Evolutionary conservation across 805 yeast genomes (phyloP).

Genomic region (Teunomyces funiuensis): DNA sequence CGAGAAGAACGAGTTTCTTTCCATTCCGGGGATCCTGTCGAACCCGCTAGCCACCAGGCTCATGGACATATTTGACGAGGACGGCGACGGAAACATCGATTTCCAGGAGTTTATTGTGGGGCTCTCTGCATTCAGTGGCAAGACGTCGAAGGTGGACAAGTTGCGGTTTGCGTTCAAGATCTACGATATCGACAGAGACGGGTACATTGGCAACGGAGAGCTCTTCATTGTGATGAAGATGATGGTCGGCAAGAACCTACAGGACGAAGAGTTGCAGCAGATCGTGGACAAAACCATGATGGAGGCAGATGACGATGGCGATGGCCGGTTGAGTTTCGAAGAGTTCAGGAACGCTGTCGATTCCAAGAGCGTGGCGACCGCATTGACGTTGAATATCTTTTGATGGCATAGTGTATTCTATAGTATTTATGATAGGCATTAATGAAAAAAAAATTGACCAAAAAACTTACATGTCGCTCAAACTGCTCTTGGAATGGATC

Average conservation of each 20-base stretch:
- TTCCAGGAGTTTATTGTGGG: conserved; percentile 92
- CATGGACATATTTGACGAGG: conserved; percentile 92
- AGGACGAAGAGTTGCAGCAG: conserved; percentile 87
- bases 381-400: conserved; percentile 54
- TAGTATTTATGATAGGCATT: too few species aligned
- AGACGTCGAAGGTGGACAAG: conserved; percentile 78
- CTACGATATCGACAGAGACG: conserved; percentile 95
- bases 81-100: conserved; percentile 90
- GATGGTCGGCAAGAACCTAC: conserved; percentile 94
- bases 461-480: conserved; percentile 14
- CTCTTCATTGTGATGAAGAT: conserved; percentile 85
- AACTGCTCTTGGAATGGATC: conserved; percentile 29
- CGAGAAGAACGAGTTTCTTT: conserved; percentile 84
- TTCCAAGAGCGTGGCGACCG: conserved; percentile 56
- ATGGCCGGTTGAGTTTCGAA: conserved; percentile 78
- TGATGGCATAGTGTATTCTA: conserved; percentile 16
- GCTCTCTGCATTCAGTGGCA: conserved; percentile 82
- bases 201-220: conserved; percentile 93
- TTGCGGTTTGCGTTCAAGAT: conserved; percentile 87
- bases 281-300: conserved; percentile 94
- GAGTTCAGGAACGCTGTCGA: conserved; percentile 77
- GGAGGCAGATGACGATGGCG: conserved; percentile 89
- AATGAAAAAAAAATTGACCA: too few species aligned
- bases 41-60: conserved; percentile 89
- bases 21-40: conserved; percentile 87